Evolutionary conservation across 768 basidiomycete species (phyloP), one percentile per base, ranked within the genome.

Genomic region (Naganishia onofrii): DNA sequence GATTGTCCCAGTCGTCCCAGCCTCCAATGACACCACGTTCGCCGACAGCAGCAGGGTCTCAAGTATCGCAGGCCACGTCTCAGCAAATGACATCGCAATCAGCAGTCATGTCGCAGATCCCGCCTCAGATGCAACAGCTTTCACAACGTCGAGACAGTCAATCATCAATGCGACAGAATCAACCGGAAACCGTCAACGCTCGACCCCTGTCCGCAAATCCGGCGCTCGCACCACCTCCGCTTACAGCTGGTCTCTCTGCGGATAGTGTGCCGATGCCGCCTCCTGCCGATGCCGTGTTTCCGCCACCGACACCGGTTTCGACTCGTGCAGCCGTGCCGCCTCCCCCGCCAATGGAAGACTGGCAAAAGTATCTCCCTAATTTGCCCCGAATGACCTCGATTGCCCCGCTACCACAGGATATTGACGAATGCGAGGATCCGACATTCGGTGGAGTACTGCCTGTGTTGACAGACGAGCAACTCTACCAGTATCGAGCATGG

Each of bases 401-500:
- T 52, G 85, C 86, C 9, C 79, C 85, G 67, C 85, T 92, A 2
- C 89, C 90, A 1, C 83, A 88, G 12, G 78, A 82, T 56, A 84
- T 86, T n/a, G 80, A 83, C 1, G 79, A 78, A 67, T 28, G 65
- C 29, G 67, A 77, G 60, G 80, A 82, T 54, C 89, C 90, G 15
- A 82, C 80, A 17, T 81, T 81, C 54, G 74, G 72, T 21, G 82
- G 80, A 3, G 31, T 44, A 23, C 67, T 83, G 60, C 89, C 87
- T 2, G 75, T 84, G 0, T 81, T 93, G 21, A 71, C 75, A 8
- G 77, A 83, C 9, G 76, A 77, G 1, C 88, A 91, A 76, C 85
- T 90, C 29, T 69, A 66, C 28, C 74, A 84, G 48, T 80, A 91
- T 54, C 81, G 88, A 74, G 78, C 68, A 51, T 91, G 90, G 90